Evolutionary conservation across 2,329 filamentous ascomycete species (phyloP).

Genomic region (Pyricularia sp.): DNA sequence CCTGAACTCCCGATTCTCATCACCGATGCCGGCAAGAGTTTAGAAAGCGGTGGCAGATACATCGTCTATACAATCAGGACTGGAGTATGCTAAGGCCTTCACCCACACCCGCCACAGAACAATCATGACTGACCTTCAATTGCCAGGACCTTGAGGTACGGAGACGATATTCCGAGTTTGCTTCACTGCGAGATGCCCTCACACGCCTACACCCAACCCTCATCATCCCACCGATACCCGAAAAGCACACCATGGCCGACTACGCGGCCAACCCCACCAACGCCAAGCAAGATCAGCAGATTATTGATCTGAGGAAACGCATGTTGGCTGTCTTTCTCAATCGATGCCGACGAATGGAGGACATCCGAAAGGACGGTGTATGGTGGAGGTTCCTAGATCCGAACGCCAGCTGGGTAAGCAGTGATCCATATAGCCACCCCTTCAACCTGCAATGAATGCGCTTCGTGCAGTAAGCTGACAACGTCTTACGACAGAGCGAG

Average conservation of each 20-base stretch:
- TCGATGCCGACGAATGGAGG: conserved; percentile 84
- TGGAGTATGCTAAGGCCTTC: conserved; percentile 47
- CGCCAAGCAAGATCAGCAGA: conserved; percentile 93
- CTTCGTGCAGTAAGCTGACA: background rate
- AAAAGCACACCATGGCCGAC: conserved; percentile 98
- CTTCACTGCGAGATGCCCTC: conserved; percentile 78
- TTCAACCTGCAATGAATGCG: background rate
- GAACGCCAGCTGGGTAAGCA: conserved; percentile 88
- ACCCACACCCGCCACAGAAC: background rate
- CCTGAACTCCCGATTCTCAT: conserved; percentile 85
- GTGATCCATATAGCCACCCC: background rate
- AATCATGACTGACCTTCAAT: conserved; percentile 6
- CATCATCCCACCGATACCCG: conserved; percentile 92
- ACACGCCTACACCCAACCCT: conserved; percentile 90
- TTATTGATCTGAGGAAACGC: conserved; percentile 91
- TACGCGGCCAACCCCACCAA: conserved; percentile 97
- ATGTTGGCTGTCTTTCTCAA: conserved; percentile 97
- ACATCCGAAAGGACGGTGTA: conserved; percentile 84
- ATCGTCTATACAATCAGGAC: conserved; percentile 97
- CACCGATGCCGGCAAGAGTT: conserved; percentile 89
- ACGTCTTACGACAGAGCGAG: conserved; percentile 68
- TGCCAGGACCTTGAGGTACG: conserved; percentile 85
- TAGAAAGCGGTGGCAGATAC: conserved; percentile 82
- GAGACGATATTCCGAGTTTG: conserved; percentile 92
- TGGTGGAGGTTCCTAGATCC: conserved; percentile 98